A percentile compares a stretch with the other conserved stretches of the same genome.
These are phyloP conservation scores for Xylaria flabelliformis DNA, from an alignment of 495 filamentous ascomycete species.

Conservation along the genomic window DNA sequence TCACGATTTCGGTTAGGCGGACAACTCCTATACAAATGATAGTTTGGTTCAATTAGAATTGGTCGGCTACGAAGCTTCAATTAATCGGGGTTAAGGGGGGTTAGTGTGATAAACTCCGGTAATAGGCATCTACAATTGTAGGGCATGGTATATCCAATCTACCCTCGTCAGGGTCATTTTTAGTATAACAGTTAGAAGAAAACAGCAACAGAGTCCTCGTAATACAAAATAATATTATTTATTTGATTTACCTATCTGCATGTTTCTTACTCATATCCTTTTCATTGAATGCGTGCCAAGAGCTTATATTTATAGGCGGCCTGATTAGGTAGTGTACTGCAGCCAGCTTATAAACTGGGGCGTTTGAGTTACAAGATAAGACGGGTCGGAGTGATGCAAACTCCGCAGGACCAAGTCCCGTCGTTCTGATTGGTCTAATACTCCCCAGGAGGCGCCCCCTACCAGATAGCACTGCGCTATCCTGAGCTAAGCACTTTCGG, in stretches of 20 bases:
- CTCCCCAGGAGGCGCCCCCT: too few species aligned
- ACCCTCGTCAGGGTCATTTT: background rate
- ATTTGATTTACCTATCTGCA: background rate
- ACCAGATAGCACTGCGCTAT: background rate
- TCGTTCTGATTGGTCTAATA: conserved; percentile 8
- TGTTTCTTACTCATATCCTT: background rate
- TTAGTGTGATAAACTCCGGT: conserved; percentile 10
- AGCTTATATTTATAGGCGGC: background rate
- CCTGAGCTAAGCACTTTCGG: background rate
- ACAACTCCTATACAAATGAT: background rate
- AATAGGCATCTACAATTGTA: background rate
- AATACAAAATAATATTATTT: background rate
- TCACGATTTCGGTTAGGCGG: background rate
- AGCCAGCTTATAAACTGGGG: background rate
- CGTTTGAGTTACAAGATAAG: background rate
- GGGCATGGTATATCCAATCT: background rate
- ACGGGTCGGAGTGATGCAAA: conserved; percentile 20
- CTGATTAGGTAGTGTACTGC: background rate
- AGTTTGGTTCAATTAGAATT: background rate
- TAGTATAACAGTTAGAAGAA: background rate
- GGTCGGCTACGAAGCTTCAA: background rate
- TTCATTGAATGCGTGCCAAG: background rate
- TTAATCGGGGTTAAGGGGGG: conserved; percentile 14
- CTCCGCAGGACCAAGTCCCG: background rate
- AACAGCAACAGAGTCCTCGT: background rate